Base-by-base conservation (phyloP, 768 basidiomycete genomes). In the Suillus alpinus region DNA sequence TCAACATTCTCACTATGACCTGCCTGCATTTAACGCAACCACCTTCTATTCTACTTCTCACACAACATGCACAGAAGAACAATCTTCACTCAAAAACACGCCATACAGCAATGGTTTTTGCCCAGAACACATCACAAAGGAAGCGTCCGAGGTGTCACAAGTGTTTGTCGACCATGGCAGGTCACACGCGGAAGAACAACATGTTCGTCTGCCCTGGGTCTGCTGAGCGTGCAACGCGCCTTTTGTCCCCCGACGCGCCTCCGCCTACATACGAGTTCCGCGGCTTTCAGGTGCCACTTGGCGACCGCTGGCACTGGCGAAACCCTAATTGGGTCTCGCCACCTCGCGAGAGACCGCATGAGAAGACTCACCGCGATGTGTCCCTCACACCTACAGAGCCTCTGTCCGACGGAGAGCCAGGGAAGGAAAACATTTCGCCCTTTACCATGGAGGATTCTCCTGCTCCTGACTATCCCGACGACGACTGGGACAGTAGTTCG, bases 71-170 rank as follows among this genome's bases (percentile, higher is more conserved):
- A 37, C 31, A 67, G 55, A 57, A 59, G 14, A 18, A 7, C 47
- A n/a, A 20, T 13, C 34, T 20, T 39, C 44, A 51, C 13, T 43
- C 26, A 62, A 55, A 5, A 39, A 55, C 20, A 18, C 36, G 26
- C 16, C 20, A 6, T 29, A 39, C 37, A 55, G 37, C 23, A 26
- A 55, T 55, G 53, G 53, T 55, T 55, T 55, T 55, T 12, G 23
- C 53, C 6, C 53, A 39, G 16, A 23, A 26, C 18, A 40, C 53
- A 37, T 55, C 53, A 53, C 43, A 64, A 26, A 74, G 72, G 59
- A 75, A 58, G 60, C 73, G 72, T n/a, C 72, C 72, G 41, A 74
- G 72, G 56, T 73, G 72, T 40, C 73, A 75, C 66, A 75, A 62
- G 57, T 73, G 72, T 43, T 70, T 72, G 40, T 66, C 62, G 20